Base-by-base conservation (phyloP, 2,329 filamentous ascomycete genomes). In the Diplodia seriata region DNA sequence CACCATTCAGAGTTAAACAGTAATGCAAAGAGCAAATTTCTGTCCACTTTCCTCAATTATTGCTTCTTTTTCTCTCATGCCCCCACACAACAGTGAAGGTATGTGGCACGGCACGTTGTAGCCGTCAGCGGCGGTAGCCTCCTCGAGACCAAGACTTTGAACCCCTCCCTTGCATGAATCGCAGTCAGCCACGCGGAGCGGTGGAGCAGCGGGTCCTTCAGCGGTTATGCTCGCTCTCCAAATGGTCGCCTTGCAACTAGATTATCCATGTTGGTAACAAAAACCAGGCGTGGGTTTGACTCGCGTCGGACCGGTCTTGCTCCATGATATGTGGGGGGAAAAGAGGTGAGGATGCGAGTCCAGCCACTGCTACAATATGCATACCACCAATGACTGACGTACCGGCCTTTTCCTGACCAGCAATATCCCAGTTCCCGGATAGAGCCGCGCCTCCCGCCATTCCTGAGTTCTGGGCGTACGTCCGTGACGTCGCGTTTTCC, bases 21-120 rank as follows among this genome's bases (percentile, higher is more conserved):
- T 67, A 55, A 51, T 59, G 51, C 59, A 63, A 63, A 36, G 29
- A 63, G 31, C 23, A 51, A 50, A 49, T 12, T 50, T 26, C 36
- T 23, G n/a, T 59, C 18, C 29, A 29, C 33, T 50, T 36, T 38
- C n/a, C 7, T n/a, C 26, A 26, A 26, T 53, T 51, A n/a, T 14
- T 8, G 8, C n/a, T 12, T 20, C 64, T 57, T n/a, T 26, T 20
- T n/a, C 14, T 40, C 20, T 43, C 2, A 51, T 26, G 14, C 47
- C 40, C 15, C 4, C 26, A 12, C 2, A 18, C 40, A 29, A 49
- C 20, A 15, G 33, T 6, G 26, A 50, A 47, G 20, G 38, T 9
- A 23, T 14, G 23, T 26, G 26, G 7, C 40, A 15, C 56, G 38
- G 14, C 2, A 49, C 23, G 18, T 18, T 20, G 15, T 51, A 11